A percentile compares a stretch with the other conserved stretches of the same genome.
Conservation (phyloP, 2,329 filamentous ascomycete genomes). For the Amesomyces nigricolor region DNA sequence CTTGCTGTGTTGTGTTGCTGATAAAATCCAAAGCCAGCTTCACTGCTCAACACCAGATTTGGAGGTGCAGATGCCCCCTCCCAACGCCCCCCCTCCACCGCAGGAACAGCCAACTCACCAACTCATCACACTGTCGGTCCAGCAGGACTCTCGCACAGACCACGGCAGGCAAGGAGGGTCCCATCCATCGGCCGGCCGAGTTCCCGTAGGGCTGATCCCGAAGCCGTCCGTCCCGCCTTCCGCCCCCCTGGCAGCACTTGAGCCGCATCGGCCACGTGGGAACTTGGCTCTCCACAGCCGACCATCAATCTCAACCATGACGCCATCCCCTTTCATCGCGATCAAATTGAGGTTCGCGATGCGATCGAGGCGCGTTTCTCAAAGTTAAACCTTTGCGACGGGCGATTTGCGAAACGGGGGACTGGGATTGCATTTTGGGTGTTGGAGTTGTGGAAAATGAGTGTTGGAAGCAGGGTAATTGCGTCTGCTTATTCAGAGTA, state of each 20-base stretch:
- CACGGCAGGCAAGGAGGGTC: slow-evolving; percentile 7
- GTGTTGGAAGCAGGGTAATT: background rate
- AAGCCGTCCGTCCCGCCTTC: slow-evolving; percentile 3
- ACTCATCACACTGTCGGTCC: background rate
- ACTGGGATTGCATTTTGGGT: background rate
- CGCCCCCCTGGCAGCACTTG: slow-evolving; percentile 12
- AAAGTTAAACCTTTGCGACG: slow-evolving; percentile 4
- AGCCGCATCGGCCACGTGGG: slow-evolving; percentile 23
- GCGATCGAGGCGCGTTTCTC: slow-evolving; percentile 19
- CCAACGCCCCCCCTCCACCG: too few species aligned
- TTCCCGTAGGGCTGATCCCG: slow-evolving; percentile 17
- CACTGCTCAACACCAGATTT: too few species aligned
- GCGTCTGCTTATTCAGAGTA: background rate
- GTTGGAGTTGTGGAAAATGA: slow-evolving; percentile 1
- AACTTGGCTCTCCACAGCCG: slow-evolving; percentile 16
- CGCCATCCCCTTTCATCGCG: slow-evolving; percentile 19
- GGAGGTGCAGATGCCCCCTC: too few species aligned
- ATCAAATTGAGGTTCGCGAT: slow-evolving; percentile 18
- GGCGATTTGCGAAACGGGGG: background rate
- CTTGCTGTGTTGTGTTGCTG: too few species aligned
- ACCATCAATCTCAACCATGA: slow-evolving; percentile 19
- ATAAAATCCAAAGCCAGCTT: too few species aligned
- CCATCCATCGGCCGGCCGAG: slow-evolving; percentile 3
- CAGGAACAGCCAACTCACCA: slow-evolving; percentile 7
- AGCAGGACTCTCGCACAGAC: slow-evolving; percentile 11